Conservation (phyloP, 305 asterid genomes). For the Rubia tinctorum region DNA sequence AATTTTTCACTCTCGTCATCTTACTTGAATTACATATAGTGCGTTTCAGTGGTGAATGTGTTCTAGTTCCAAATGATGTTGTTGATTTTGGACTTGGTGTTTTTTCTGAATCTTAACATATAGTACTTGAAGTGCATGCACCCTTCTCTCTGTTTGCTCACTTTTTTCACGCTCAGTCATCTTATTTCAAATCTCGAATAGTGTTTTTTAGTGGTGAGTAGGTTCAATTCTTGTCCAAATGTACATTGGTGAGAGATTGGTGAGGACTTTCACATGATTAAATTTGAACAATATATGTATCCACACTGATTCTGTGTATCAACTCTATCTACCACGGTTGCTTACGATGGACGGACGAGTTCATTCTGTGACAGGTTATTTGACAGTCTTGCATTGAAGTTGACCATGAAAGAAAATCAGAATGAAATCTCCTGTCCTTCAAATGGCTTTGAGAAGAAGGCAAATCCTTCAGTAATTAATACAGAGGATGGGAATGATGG, state of each 20-base stretch:
- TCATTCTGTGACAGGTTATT: constrained; percentile 39
- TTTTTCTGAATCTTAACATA: neutral
- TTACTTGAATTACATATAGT: neutral
- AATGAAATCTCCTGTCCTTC: constrained; percentile 15
- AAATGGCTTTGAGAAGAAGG: constrained; percentile 21
- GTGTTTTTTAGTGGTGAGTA: neutral
- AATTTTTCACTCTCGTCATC: neutral
- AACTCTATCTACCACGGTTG: neutral
- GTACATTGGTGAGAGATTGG: neutral
- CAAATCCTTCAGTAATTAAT: constrained; percentile 15
- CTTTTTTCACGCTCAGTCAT: neutral
- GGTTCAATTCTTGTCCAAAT: neutral
- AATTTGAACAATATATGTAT: neutral
- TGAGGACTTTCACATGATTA: neutral
- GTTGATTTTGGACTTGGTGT: neutral
- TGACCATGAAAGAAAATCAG: constrained; percentile 47
- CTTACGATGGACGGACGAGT: constrained; percentile 27
- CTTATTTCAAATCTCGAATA: neutral
- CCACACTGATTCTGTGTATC: constrained; percentile 3
- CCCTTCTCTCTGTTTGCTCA: neutral
- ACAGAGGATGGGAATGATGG: constrained; percentile 9
- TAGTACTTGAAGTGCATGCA: neutral
- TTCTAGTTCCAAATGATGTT: neutral
- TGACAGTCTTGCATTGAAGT: constrained; percentile 38
- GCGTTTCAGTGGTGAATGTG: neutral